Conservation (phyloP, 192 early-diverging fungal species). For the Endogone sp. region DNA sequence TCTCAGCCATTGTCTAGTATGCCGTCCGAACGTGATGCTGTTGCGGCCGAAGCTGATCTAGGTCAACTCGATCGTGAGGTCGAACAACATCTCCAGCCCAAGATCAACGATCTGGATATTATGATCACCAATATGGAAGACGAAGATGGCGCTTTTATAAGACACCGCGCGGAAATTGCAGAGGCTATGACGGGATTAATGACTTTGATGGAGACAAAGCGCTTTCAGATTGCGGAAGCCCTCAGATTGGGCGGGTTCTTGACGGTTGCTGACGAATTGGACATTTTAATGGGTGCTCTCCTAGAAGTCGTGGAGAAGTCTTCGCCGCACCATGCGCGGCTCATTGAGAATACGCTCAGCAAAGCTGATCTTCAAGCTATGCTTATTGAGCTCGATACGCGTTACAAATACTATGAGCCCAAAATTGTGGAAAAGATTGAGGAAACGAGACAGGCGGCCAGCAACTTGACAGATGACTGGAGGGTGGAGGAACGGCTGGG, state of each 20-base stretch:
- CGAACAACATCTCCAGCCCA: constrained; percentile 20
- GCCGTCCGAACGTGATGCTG: constrained; percentile 20
- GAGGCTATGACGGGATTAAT: constrained; percentile 25
- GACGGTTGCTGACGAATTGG: constrained; percentile 33
- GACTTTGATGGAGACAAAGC: constrained; percentile 31
- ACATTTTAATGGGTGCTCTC: constrained; percentile 32
- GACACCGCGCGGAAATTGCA: constrained; percentile 33
- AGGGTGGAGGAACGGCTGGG: constrained; percentile 37
- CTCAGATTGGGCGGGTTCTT: constrained; percentile 30
- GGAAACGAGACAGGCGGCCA: constrained; percentile 19
- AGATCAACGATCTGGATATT: constrained; percentile 27
- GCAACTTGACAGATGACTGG: constrained; percentile 31
- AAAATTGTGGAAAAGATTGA: constrained; percentile 32
- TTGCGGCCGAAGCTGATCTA: constrained; percentile 20
- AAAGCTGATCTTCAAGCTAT: constrained; percentile 32
- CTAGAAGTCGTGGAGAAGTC: constrained; percentile 31
- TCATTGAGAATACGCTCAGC: constrained; percentile 4
- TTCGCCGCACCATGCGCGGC: constrained; percentile 16
- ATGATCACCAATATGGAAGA: constrained; percentile 17
- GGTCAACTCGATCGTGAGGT: constrained; percentile 23
- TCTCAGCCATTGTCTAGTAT: constrained; percentile 14
- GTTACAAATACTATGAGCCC: constrained; percentile 37
- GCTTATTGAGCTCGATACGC: constrained; percentile 37
- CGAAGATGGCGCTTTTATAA: constrained; percentile 18
- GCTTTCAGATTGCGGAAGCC: constrained; percentile 27